Conservation (phyloP, 257 asterid genomes). For the Solanum chilense region DNA sequence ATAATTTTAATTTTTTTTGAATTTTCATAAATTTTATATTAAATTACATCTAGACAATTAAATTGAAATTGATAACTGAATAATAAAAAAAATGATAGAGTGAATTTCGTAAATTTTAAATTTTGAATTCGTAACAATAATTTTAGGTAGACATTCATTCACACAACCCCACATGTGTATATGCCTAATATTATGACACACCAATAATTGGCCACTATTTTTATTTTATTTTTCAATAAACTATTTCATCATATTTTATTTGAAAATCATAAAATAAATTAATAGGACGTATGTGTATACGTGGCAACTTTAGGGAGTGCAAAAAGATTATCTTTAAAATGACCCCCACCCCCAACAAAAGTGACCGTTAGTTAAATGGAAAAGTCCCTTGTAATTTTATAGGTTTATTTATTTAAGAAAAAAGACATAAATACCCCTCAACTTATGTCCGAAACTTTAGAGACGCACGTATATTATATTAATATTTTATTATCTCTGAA, state of each 20-base stretch:
- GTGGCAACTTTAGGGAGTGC: conserved; percentile 28
- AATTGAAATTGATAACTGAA: fast-evolving
- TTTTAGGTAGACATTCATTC: neutral
- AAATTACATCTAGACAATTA: too few relatives aligned
- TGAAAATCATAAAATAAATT: neutral
- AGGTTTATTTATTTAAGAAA: neutral
- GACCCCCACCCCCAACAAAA: neutral
- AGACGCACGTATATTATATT: too few relatives aligned
- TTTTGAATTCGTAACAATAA: neutral
- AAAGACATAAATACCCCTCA: too few relatives aligned
- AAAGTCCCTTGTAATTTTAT: conserved; percentile 6
- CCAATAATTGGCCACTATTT: neutral
- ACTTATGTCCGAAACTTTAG: too few relatives aligned
- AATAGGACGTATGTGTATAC: conserved; percentile 1
- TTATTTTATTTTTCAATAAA: neutral
- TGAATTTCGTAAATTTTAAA: too few relatives aligned
- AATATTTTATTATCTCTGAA: too few relatives aligned
- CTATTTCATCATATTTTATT: neutral
- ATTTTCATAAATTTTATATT: too few relatives aligned
- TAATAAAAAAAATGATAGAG: too few relatives aligned
- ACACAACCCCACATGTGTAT: neutral
- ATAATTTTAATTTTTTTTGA: too few relatives aligned
- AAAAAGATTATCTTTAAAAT: conserved; percentile 3
- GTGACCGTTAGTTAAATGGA: conserved; percentile 19
- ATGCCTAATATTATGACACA: neutral